Conservation (phyloP, 2,329 filamentous ascomycete genomes). For the Scolecobasidium constrictum region DNA sequence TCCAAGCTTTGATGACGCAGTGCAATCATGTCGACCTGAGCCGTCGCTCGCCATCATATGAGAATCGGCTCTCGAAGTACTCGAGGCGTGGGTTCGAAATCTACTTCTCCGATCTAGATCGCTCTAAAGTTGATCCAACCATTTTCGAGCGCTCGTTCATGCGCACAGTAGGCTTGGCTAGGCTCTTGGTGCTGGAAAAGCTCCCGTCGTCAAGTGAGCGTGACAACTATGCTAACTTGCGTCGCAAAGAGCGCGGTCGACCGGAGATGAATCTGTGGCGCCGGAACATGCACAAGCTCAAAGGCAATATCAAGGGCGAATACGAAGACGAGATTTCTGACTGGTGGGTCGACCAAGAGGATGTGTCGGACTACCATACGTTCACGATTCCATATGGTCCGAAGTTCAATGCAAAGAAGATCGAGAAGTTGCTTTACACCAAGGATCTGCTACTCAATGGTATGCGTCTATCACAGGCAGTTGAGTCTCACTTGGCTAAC, state of each 20-base stretch:
- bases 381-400: slow-evolving; percentile 56
- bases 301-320: slow-evolving; percentile 64
- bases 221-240: slow-evolving; percentile 58
- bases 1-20: slow-evolving; percentile 73
- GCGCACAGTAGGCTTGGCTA: slow-evolving; percentile 64
- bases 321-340: slow-evolving; percentile 74
- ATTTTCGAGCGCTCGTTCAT: slow-evolving; percentile 76
- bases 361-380: slow-evolving; percentile 65
- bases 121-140: slow-evolving; percentile 69
- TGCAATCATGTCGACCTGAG: slow-evolving; percentile 70
- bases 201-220: slow-evolving; percentile 59
- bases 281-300: slow-evolving; percentile 31
- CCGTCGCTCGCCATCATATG: slow-evolving; percentile 74
- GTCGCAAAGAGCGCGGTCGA: slow-evolving; percentile 61
- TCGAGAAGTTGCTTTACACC: slow-evolving; percentile 73
- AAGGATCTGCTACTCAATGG: slow-evolving; percentile 71
- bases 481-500: neutral
- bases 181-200: slow-evolving; percentile 69
- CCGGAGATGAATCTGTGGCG: slow-evolving; percentile 39
- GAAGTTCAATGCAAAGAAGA: slow-evolving; percentile 48
- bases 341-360: slow-evolving; percentile 73
- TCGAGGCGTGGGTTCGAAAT: slow-evolving; percentile 76
- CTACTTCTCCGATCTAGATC: slow-evolving; percentile 65
- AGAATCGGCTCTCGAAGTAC: slow-evolving; percentile 79
- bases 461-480: neutral